A percentile compares a stretch with the other conserved stretches of the same genome.
phyloP scores from a whole-genome alignment of 163 green algal species.

The Chlorella variabilis region DNA sequence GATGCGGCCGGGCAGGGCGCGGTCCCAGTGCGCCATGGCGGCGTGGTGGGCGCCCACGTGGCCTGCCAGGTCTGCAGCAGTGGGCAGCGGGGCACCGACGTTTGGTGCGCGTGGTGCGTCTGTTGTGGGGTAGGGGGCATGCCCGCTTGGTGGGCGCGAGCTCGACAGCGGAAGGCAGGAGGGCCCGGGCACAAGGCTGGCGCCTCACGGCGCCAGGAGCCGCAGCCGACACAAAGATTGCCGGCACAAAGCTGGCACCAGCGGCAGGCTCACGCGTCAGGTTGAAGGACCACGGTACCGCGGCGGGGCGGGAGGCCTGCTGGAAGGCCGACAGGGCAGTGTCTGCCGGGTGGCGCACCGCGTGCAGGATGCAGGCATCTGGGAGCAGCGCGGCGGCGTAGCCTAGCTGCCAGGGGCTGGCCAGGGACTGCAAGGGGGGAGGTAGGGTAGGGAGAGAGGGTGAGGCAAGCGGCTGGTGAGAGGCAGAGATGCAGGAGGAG shows the following conservation, averaged over 20 bases:
- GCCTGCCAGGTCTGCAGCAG: constrained; percentile 50
- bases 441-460: not conserved
- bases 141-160: too few species aligned
- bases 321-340: constrained; percentile 71
- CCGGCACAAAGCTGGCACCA: too few species aligned
- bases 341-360: constrained; percentile 76
- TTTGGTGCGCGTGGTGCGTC: too few species aligned
- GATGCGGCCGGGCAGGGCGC: constrained; percentile 61
- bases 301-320: constrained; percentile 75
- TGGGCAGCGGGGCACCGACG: too few species aligned
- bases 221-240: too few species aligned
- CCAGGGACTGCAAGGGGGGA: not conserved
- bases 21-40: constrained; percentile 66
- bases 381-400: not conserved
- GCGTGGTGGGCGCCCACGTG: constrained; percentile 45
- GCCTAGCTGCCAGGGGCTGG: not conserved
- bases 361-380: constrained; percentile 71
- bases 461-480: not conserved
- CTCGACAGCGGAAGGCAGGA: too few species aligned
- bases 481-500: too few species aligned
- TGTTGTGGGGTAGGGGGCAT: too few species aligned
- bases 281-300: constrained; percentile 70
- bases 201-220: too few species aligned
- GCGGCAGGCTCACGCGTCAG: constrained; percentile 46
- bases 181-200: too few species aligned